A percentile compares a stretch with the other conserved stretches of the same genome.
Conservation (phyloP, 228 moss, liverwort and hornwort genomes). For the Sphagnum magellanicum region DNA sequence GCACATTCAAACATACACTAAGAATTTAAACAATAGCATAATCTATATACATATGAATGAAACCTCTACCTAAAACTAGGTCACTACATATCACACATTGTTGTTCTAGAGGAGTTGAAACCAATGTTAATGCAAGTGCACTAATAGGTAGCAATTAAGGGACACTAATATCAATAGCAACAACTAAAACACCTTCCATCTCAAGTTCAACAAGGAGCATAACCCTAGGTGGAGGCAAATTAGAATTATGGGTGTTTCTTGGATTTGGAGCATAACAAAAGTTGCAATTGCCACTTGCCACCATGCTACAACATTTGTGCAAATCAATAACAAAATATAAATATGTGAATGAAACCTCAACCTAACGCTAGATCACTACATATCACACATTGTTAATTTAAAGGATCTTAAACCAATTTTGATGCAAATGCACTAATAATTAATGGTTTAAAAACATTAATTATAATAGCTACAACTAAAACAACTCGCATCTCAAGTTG, state of each 20-base stretch:
- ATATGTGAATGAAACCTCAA: too few relatives aligned
- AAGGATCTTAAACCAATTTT: conserved; percentile 72
- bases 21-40: too few relatives aligned
- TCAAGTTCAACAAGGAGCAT: conserved; percentile 79
- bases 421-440: conserved; percentile 83
- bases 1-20: too few relatives aligned
- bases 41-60: too few relatives aligned
- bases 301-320: conserved; percentile 75
- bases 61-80: too few relatives aligned
- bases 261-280: conserved; percentile 73
- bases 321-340: too few relatives aligned
- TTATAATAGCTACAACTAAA: conserved; percentile 42
- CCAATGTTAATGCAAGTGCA: conserved; percentile 76
- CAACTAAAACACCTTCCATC: conserved; percentile 53
- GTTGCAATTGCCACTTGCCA: conserved; percentile 43
- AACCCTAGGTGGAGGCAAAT: conserved; percentile 65
- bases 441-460: conserved; percentile 55
- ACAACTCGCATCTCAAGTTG: conserved; percentile 66
- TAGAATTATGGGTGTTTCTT: conserved; percentile 67
- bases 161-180: conserved; percentile 43
- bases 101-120: conserved; percentile 77
- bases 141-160: conserved; percentile 78
- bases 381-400: conserved; percentile 86
- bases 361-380: too few relatives aligned
- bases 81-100: conserved; percentile 58